Conservation (phyloP, 1,284 basidiomycete species). For the Xerocomus alliaceus region DNA sequence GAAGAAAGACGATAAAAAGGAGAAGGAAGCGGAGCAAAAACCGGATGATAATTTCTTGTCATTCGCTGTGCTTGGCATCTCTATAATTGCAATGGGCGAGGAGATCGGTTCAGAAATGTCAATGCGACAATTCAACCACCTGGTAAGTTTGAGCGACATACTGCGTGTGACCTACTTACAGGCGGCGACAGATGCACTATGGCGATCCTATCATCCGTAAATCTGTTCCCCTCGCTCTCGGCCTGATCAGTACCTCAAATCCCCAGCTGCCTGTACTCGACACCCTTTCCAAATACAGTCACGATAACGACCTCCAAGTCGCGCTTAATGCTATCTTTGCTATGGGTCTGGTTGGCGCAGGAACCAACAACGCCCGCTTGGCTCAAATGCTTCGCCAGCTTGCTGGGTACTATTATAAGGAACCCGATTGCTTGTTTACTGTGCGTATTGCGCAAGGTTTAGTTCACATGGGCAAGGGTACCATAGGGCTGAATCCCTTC, state of each 20-base stretch:
- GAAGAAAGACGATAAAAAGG: slow-evolving; percentile 62
- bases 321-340: slow-evolving; percentile 98
- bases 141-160: slow-evolving; percentile 57
- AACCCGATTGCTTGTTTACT: slow-evolving; percentile 96
- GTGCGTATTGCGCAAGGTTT: slow-evolving; percentile 96
- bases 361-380: slow-evolving; percentile 96
- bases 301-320: slow-evolving; percentile 96
- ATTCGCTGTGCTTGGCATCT: slow-evolving; percentile 93
- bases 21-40: slow-evolving; percentile 57
- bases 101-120: slow-evolving; percentile 98
- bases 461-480: slow-evolving; percentile 99
- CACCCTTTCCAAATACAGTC: slow-evolving; percentile 98
- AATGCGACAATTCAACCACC: slow-evolving; percentile 91
- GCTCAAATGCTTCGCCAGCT: slow-evolving; percentile 98
- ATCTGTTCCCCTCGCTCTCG: slow-evolving; percentile 95
- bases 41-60: slow-evolving; percentile 88
- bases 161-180: slow-evolving; percentile 11
- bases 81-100: slow-evolving; percentile 97
- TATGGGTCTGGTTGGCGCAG: slow-evolving; percentile 98
- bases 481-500: slow-evolving; percentile 97
- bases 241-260: slow-evolving; percentile 94
- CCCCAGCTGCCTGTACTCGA: slow-evolving; percentile 96
- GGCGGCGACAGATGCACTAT: slow-evolving; percentile 87
- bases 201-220: slow-evolving; percentile 94
- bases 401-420: slow-evolving; percentile 97